A percentile compares a stretch with the other conserved stretches of the same genome.
phyloP scores from a whole-genome alignment of 1,284 basidiomycete species.

The Acaromyces ingoldii region DNA sequence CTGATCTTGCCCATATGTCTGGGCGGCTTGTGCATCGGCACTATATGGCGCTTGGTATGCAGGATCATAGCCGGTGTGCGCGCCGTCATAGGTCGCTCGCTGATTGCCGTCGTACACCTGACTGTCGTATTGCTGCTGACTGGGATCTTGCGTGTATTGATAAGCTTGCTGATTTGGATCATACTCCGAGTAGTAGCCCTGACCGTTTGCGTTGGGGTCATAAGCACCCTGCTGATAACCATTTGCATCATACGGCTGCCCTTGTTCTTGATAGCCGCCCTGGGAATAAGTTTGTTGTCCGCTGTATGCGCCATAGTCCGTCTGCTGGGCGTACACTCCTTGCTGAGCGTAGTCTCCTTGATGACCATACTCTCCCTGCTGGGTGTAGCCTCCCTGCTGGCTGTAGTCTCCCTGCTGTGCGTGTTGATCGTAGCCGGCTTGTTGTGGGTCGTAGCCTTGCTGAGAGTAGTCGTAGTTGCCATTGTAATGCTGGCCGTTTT shows the following conservation, averaged over 20 bases:
- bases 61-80: neutral
- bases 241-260: no score
- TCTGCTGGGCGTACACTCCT: no score
- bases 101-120: neutral
- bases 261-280: no score
- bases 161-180: neutral
- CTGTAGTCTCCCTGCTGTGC: conserved; percentile 4
- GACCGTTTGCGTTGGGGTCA: neutral
- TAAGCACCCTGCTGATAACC: neutral
- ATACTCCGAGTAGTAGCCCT: neutral
- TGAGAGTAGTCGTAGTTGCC: conserved; percentile 4
- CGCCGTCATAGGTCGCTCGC: neutral
- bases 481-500: conserved; percentile 4
- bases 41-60: conserved; percentile 6
- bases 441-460: conserved; percentile 7
- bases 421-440: conserved; percentile 8
- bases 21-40: conserved; percentile 1
- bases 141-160: neutral
- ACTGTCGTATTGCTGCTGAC: neutral
- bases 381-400: conserved; percentile 2
- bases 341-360: no score
- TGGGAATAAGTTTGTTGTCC: no score
- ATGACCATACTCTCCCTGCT: conserved; percentile 10
- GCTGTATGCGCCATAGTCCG: no score
- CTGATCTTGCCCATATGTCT: neutral